A percentile compares a stretch with the other conserved stretches of the same genome.
Evolutionary conservation across 208 protist species (phyloP).

Genomic region (Trypanosoma scelopori): DNA sequence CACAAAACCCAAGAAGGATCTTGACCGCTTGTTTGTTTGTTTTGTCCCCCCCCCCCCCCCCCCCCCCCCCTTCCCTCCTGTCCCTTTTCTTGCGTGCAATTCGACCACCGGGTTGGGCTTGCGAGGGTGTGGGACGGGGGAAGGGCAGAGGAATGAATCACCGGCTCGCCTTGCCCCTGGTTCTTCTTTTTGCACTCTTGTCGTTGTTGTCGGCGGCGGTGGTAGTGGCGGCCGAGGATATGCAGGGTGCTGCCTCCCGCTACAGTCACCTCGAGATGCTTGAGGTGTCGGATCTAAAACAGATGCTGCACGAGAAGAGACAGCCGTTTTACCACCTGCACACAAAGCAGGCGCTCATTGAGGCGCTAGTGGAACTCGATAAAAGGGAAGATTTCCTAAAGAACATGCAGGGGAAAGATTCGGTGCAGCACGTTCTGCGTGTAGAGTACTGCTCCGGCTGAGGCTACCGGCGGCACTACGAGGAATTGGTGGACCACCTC

Average conservation of each 20-base stretch:
- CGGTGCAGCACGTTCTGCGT: conserved; percentile 17
- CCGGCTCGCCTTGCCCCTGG: neutral
- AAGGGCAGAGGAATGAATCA: too few species aligned
- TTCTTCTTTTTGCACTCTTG: conserved; percentile 10
- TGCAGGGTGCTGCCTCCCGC: neutral
- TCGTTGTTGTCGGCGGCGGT: neutral
- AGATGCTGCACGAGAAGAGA: conserved; percentile 57
- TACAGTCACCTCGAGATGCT: conserved; percentile 58
- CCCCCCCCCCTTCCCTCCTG: too few species aligned
- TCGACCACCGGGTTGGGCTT: too few species aligned
- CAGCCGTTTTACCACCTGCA: conserved; percentile 18
- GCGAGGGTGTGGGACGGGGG: too few species aligned
- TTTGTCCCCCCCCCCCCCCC: too few species aligned
- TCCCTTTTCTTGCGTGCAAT: too few species aligned
- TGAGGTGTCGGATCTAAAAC: conserved; percentile 41
- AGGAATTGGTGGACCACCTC: conserved; percentile 51
- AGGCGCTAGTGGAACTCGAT: conserved; percentile 38
- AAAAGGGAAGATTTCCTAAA: conserved; percentile 33
- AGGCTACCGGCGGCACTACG: conserved; percentile 82
- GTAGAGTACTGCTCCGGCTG: conserved; percentile 76
- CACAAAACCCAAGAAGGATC: too few species aligned
- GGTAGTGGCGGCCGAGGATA: neutral
- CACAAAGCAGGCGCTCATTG: conserved; percentile 40
- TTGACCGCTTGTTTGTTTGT: too few species aligned
- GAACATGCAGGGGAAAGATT: conserved; percentile 26